Base-by-base conservation (phyloP, 2,329 filamentous ascomycete genomes). In the Colletotrichum coccodes region DNA sequence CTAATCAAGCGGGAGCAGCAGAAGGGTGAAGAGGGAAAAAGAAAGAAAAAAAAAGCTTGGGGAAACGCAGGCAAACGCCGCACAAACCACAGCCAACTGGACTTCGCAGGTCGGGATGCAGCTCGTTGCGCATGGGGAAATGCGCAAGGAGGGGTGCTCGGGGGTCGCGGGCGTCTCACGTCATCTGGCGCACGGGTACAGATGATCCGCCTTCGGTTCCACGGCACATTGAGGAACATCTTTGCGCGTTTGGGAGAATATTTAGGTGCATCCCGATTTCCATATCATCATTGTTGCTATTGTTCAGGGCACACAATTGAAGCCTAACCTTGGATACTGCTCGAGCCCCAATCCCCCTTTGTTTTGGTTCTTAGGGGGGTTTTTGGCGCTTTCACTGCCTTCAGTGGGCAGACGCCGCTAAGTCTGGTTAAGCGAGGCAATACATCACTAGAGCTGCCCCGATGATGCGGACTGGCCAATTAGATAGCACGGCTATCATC, bases 141-240 rank as follows among this genome's bases (percentile, higher is more conserved):
- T n/a, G 23, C 14, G 34, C 36, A 21, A 18, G 36, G 34, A 28
- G 57, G 50, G 32, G 52, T 28, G 16, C 23, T 16, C 32, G 28
- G 53, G 53, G 30, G 28, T 47, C 12, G 60, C 30, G 60, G 47
- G 28, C 16, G 32, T 64, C 65, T 68, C 60, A 68, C 60, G 65
- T 68, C 65, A 68, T 68, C 60, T 40, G n/a, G 60, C 30, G 16
- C 46, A 54, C 64, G 65, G 65, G 36, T 64, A 38, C 60, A 53
- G 36, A 59, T 34, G 38, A 59, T 68, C 65, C 65, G 53, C 30
- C 32, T 34, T 59, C 36, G 47, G 18, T 26, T 38, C 18, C 38
- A 32, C 40, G n/a, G 28, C 28, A 30, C 8, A 23, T 44, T 26
- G 46, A 30, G 26, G 28, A 50, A 18, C 26, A 12, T 11, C 12